Percentiles rank a stretch among this genome's conserved stretches.
Evolutionary conservation across 176 grass and related monocot species (phyloP).

Genomic region (Zoysia pacifica): DNA sequence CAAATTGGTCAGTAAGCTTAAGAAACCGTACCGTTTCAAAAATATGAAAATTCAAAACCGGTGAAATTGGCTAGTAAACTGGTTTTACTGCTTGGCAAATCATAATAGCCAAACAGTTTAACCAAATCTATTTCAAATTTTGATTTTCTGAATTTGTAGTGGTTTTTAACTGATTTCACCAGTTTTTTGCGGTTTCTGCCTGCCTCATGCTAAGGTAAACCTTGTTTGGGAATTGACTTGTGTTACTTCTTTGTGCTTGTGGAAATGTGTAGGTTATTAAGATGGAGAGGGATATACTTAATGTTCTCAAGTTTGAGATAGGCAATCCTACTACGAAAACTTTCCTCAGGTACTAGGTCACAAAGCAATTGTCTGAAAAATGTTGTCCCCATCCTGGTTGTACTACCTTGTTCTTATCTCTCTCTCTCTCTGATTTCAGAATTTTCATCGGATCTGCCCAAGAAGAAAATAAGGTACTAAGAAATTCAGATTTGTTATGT

Average conservation of each 20-base stretch:
- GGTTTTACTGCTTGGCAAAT: too few relatives aligned
- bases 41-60: too few relatives aligned
- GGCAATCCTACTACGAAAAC: constrained; percentile 86
- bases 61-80: too few relatives aligned
- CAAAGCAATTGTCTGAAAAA: not conserved
- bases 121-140: too few relatives aligned
- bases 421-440: constrained; percentile 35
- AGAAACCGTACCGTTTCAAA: too few relatives aligned
- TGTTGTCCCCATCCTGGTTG: not conserved
- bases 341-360: constrained; percentile 59
- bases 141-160: too few relatives aligned
- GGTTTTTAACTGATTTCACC: too few relatives aligned
- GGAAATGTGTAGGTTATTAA: constrained; percentile 44
- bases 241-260: not conserved
- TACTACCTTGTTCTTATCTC: constrained; percentile 14
- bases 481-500: not conserved
- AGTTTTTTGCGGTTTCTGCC: too few relatives aligned
- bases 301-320: constrained; percentile 74
- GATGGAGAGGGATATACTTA: constrained; percentile 60
- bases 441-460: constrained; percentile 67
- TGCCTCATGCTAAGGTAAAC: too few relatives aligned
- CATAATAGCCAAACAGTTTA: too few relatives aligned
- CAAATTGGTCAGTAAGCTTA: too few relatives aligned
- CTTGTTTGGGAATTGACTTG: constrained; percentile 1
- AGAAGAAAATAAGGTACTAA: constrained; percentile 66